Evolutionary conservation across 2,329 filamentous ascomycete genomes (phyloP).

Genomic region (Aspergillus unguis): DNA sequence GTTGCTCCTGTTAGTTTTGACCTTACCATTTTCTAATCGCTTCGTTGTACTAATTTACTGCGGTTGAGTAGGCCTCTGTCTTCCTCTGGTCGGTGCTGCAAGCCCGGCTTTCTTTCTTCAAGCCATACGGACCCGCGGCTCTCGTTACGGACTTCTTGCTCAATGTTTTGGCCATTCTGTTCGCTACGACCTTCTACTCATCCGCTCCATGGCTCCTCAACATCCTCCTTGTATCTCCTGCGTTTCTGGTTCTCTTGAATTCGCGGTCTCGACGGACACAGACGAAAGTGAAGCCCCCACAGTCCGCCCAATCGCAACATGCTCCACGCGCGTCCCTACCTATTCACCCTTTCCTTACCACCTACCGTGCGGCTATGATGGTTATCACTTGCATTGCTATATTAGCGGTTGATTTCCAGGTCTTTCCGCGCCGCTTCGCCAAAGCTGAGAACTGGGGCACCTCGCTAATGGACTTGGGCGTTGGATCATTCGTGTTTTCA

Average conservation of each 20-base stretch:
- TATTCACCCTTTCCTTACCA: conserved; percentile 86
- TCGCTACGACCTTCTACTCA: conserved; percentile 83
- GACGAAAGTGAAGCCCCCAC: conserved; percentile 36
- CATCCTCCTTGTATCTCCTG: conserved; percentile 69
- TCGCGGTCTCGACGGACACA: conserved; percentile 26
- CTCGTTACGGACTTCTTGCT: conserved; percentile 80
- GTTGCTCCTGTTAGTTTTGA: conserved; percentile 71
- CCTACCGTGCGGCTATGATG: conserved; percentile 89
- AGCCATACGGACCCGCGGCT: conserved; percentile 64
- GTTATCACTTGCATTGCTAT: conserved; percentile 85
- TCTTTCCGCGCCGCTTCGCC: conserved; percentile 91
- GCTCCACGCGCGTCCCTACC: conserved; percentile 54
- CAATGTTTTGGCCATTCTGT: conserved; percentile 76
- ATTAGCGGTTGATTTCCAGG: conserved; percentile 89
- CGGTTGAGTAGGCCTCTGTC: conserved; percentile 63
- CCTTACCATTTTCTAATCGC: not conserved
- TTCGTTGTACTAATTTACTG: conserved; percentile 10
- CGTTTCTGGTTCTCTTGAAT: conserved; percentile 58
- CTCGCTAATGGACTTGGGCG: conserved; percentile 96
- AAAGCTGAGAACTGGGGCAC: conserved; percentile 99
- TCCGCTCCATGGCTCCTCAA: conserved; percentile 70
- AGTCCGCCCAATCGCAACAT: conserved; percentile 21
- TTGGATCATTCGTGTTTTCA: conserved; percentile 96
- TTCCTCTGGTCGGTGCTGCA: conserved; percentile 88
- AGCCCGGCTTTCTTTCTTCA: conserved; percentile 78